Base-by-base conservation (phyloP, 495 filamentous ascomycete genomes). In the Trichocladium uniseriatum region DNA sequence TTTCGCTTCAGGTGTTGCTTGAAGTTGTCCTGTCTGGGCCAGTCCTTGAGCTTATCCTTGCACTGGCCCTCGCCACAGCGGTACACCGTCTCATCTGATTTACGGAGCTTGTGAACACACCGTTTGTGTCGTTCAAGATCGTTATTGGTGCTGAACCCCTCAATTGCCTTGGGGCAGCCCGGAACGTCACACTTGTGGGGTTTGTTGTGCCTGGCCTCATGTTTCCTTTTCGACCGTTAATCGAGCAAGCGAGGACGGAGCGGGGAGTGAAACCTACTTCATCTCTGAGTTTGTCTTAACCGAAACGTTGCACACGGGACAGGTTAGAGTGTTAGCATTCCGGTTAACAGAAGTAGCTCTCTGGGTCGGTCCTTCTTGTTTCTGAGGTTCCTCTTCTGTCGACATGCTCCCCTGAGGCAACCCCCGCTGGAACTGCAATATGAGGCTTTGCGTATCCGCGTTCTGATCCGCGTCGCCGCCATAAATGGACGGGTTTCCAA, bases 21-120 rank as follows among this genome's bases (percentile, higher is more conserved):
- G 66, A 96, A 98, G 55, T 98, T 98, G 64, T 98, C 92, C 43
- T 84, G 64, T 7, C 92, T 79, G 9, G 87, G 89, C 87, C 91
- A 96, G 37, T 75, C 70, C 67, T 96, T 96, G 15, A 75, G 69
- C 45, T 78, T 81, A 18, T 75, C 79, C 22, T 71, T 72, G 56
- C 90, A 94, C 43, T 69, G 61, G 38, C 66, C 73, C 6, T 83
- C 73, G 47, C 71, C 69, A 58, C 89, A 95, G 52, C 76, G 75
- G 52, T 79, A 95, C 15, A 74, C 76, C 55, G 81, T 78, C 28
- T 74, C 75, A 37, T 68, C 64, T 9, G 65, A 69, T 13, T 70
- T 52, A 57, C 87, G 82, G 15, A 86, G 70, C 13, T 75, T 55
- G 60, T 92, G 86, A 13, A 86, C 78, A 42, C 80, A 83, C 54